These are phyloP conservation scores for Arthrocladium fulminans DNA, from an alignment of 2,329 filamentous ascomycete species.

Conservation along the genomic window DNA sequence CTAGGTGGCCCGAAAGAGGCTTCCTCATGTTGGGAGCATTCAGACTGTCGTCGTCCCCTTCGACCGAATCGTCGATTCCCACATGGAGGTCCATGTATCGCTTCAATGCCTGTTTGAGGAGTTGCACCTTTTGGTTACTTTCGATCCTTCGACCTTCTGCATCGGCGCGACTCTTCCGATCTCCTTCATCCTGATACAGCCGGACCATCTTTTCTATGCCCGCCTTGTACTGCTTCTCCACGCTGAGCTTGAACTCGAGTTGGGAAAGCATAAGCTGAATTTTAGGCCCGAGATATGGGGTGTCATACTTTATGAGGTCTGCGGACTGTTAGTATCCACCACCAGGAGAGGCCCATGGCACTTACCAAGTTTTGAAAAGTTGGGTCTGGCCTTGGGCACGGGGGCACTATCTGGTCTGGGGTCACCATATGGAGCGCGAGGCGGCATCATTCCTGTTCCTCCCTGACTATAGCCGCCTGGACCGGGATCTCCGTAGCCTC, in stretches of 20 bases:
- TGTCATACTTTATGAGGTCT: slow-evolving; percentile 99
- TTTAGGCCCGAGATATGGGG: slow-evolving; percentile 84
- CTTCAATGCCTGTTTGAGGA: slow-evolving; percentile 91
- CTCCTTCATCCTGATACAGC: slow-evolving; percentile 92
- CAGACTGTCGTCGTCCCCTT: slow-evolving; percentile 85
- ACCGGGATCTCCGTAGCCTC: slow-evolving; percentile 53
- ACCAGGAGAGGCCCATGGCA: slow-evolving; percentile 10
- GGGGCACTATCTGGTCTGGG: slow-evolving; percentile 54
- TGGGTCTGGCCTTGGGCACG: slow-evolving; percentile 67
- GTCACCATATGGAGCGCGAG: slow-evolving; percentile 68
- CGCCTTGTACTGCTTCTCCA: slow-evolving; percentile 97
- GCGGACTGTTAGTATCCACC: slow-evolving; percentile 12
- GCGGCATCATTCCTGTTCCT: slow-evolving; percentile 67
- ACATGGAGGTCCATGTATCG: slow-evolving; percentile 96
- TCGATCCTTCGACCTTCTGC: slow-evolving; percentile 83
- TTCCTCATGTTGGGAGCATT: slow-evolving; percentile 92
- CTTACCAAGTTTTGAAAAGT: slow-evolving; percentile 93
- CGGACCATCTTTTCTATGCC: slow-evolving; percentile 99
- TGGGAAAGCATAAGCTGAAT: slow-evolving; percentile 99
- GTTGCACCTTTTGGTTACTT: slow-evolving; percentile 94
- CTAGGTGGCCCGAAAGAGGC: slow-evolving; percentile 83
- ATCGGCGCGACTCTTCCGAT: slow-evolving; percentile 89
- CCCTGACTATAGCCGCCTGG: slow-evolving; percentile 49
- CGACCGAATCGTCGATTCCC: slow-evolving; percentile 72
- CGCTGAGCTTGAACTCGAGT: slow-evolving; percentile 95